Evolutionary conservation across 768 basidiomycete genomes (phyloP).

Genomic region (Boletus patriciae): DNA sequence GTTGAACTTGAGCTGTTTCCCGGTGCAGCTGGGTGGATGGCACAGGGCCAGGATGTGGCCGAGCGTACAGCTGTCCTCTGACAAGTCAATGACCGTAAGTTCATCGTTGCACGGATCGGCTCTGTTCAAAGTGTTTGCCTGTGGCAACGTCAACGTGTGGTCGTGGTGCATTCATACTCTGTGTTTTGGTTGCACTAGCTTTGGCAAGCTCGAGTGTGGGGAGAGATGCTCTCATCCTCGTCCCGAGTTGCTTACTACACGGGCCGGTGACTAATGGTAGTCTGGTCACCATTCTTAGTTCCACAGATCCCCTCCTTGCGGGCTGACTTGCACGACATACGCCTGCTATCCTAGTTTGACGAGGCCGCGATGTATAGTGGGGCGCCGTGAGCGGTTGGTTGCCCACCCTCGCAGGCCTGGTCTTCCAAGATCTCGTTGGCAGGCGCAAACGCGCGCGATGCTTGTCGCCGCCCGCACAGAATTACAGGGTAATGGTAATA

Average conservation of each 20-base stretch:
- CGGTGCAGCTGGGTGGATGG: conserved; percentile 3
- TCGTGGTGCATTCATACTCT: background rate
- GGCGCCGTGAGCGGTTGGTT: no score
- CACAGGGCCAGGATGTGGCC: conserved; percentile 8
- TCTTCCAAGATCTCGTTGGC: no score
- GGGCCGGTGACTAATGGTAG: background rate
- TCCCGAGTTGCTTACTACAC: background rate
- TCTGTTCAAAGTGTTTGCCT: background rate
- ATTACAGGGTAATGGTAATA: no score
- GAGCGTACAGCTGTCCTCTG: conserved; percentile 12
- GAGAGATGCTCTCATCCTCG: background rate
- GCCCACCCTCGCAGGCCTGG: no score
- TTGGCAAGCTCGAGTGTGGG: background rate
- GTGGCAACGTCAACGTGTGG: conserved; percentile 15
- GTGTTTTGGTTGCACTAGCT: background rate
- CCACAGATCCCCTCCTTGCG: background rate
- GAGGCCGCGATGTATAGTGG: no score
- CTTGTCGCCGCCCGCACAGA: no score
- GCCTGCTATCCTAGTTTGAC: no score
- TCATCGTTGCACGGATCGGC: background rate
- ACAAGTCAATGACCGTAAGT: conserved; percentile 8
- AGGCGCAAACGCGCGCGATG: no score
- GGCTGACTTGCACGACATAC: no score
- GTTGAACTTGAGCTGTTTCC: background rate
- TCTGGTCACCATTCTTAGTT: background rate